Percentiles rank a stretch among this genome's conserved stretches.
phyloP scores from a whole-genome alignment of 176 grass and related monocot species.

The Carex myosuroides region DNA sequence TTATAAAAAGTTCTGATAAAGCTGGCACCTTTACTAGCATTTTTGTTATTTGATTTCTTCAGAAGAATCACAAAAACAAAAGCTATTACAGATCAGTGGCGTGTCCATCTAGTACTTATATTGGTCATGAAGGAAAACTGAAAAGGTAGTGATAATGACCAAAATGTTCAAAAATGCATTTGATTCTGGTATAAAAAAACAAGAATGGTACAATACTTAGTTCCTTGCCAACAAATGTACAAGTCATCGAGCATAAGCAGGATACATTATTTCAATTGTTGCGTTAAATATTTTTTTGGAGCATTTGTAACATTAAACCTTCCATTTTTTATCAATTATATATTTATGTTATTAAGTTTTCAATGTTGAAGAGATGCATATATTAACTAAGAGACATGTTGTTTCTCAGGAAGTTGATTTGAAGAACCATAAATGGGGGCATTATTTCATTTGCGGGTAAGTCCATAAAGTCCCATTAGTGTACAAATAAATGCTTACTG shows the following conservation, averaged over 20 bases:
- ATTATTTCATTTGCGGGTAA: constrained; percentile 98
- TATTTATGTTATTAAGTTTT: neutral
- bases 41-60: neutral
- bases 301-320: neutral
- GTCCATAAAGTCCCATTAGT: constrained; percentile 20
- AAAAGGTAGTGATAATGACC: neutral
- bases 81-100: neutral
- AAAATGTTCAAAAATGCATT: neutral
- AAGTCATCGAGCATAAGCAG: neutral
- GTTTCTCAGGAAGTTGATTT: constrained; percentile 73
- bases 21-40: neutral
- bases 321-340: neutral
- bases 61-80: neutral
- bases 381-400: constrained; percentile 1
- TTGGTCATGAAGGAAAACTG: neutral
- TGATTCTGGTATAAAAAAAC: neutral
- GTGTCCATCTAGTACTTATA: neutral
- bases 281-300: neutral
- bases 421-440: constrained; percentile 95
- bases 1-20: neutral
- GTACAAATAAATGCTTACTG: neutral
- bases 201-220: too few relatives aligned
- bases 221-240: neutral
- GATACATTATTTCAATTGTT: neutral
- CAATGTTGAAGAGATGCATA: neutral